These are phyloP conservation scores for Chlorophyllum brunneum DNA, from an alignment of 768 basidiomycete species.

Conservation along the genomic window DNA sequence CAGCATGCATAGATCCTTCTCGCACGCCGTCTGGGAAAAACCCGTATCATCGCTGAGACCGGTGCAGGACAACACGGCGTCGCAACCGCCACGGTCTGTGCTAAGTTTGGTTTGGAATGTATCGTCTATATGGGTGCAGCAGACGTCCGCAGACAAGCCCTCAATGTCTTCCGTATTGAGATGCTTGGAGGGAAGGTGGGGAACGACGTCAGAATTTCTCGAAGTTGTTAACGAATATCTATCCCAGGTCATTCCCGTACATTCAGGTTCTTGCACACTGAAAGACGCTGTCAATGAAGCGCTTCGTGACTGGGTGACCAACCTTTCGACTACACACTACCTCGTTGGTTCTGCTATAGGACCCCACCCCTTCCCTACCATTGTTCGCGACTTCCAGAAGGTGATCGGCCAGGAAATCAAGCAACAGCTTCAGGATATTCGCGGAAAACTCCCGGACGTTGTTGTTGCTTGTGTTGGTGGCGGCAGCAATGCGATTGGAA, in stretches of 20 bases:
- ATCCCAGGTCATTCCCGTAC: conserved; percentile 82
- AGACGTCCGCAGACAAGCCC: conserved; percentile 91
- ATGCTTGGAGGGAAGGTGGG: conserved; percentile 97
- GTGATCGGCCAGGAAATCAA: conserved; percentile 96
- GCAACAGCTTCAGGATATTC: conserved; percentile 63
- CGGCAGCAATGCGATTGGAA: conserved; percentile 95
- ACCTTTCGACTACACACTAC: conserved; percentile 91
- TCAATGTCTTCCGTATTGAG: conserved; percentile 97
- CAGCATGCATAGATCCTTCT: conserved; percentile 67
- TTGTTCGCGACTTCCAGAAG: conserved; percentile 97
- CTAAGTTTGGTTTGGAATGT: conserved; percentile 93
- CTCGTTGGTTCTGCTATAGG: conserved; percentile 97
- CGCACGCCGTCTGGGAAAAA: conserved; percentile 93
- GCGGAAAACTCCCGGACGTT: conserved; percentile 88
- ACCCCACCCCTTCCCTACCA: conserved; percentile 98
- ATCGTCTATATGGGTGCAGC: conserved; percentile 98
- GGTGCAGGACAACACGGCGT: conserved; percentile 99
- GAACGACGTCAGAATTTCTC: conserved; percentile 28
- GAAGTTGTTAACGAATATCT: neutral
- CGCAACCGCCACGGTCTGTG: conserved; percentile 97
- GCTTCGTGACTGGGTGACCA: conserved; percentile 98
- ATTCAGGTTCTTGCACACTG: conserved; percentile 90
- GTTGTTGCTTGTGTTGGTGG: conserved; percentile 98
- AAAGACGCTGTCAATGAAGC: conserved; percentile 99
- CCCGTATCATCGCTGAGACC: conserved; percentile 96